These are phyloP conservation scores for Protoeuglena noctilucae DNA, from an alignment of 139 green algal genomes.

Conservation along the genomic window DNA sequence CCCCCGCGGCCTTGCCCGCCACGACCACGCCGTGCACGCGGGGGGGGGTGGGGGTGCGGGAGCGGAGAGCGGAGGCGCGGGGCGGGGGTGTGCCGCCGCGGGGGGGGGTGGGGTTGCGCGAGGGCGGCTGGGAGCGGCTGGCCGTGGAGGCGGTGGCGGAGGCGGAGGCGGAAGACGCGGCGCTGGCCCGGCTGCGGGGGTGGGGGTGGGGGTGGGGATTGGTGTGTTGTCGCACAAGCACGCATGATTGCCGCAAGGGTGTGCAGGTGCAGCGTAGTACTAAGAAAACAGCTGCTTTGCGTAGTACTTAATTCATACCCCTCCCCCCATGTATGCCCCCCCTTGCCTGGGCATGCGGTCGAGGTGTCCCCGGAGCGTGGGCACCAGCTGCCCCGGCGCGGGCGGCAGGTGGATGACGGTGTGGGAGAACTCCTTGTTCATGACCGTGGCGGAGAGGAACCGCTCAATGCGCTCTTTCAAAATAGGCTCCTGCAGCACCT, in stretches of 20 bases:
- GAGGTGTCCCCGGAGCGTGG: background rate
- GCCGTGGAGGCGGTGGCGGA: background rate
- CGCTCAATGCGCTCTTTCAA: slow-evolving; percentile 32
- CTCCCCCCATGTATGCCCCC: too few species aligned
- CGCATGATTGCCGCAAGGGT: too few species aligned
- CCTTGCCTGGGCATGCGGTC: slow-evolving; percentile 3
- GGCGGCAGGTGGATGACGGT: slow-evolving; percentile 40
- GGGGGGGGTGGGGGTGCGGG: background rate
- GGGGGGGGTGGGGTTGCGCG: too few species aligned
- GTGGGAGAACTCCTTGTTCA: slow-evolving; percentile 36
- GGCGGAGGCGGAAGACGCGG: background rate
- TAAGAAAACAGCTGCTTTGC: too few species aligned
- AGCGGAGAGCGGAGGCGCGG: background rate
- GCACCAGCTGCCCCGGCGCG: slow-evolving; percentile 24
- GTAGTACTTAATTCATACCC: too few species aligned
- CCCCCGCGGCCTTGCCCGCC: too few species aligned
- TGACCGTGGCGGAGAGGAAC: slow-evolving; percentile 35
- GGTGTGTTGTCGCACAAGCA: too few species aligned
- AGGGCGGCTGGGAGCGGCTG: background rate
- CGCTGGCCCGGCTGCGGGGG: too few species aligned
- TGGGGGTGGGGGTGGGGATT: too few species aligned
- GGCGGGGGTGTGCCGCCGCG: background rate
- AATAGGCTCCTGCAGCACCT: slow-evolving; percentile 35
- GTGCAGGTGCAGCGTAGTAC: too few species aligned
- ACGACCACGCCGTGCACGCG: background rate